Conservation (phyloP, 2,329 filamentous ascomycete genomes). For the Xylariaceae sp. region DNA sequence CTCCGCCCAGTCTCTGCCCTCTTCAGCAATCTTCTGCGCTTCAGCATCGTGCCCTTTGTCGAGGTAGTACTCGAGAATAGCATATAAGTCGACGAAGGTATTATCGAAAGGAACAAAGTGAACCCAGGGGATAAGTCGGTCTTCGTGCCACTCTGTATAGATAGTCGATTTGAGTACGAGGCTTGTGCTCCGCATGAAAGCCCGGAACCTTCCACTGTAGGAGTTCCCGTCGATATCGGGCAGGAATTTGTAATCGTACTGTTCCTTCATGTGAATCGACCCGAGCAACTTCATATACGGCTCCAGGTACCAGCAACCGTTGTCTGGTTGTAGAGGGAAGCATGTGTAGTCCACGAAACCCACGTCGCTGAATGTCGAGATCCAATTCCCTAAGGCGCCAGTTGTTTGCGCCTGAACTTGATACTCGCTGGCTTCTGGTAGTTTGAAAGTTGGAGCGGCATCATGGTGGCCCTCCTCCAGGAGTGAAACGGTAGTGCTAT, state of each 20-base stretch:
- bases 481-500: constrained; percentile 60
- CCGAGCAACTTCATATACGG: constrained; percentile 45
- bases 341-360: constrained; percentile 55
- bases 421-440: constrained; percentile 48
- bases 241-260: constrained; percentile 68
- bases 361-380: constrained; percentile 49
- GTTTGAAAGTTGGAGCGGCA: constrained; percentile 54
- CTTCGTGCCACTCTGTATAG: constrained; percentile 78
- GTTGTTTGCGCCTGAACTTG: constrained; percentile 45
- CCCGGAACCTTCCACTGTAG: constrained; percentile 67
- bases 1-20: constrained; percentile 67
- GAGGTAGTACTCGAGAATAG: constrained; percentile 70
- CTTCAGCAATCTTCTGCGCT: constrained; percentile 65
- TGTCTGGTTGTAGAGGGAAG: constrained; percentile 32
- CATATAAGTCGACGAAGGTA: constrained; percentile 70
- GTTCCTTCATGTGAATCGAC: constrained; percentile 52
- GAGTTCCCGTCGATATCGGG: constrained; percentile 75
- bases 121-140: constrained; percentile 70
- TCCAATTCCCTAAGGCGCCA: constrained; percentile 50
- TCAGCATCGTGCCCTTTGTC: constrained; percentile 53
- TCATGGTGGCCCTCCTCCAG: constrained; percentile 51
- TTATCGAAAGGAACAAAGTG: constrained; percentile 78
- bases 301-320: constrained; percentile 49
- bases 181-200: constrained; percentile 68
- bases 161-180: constrained; percentile 75